These are phyloP conservation scores for Asterella californica DNA, from an alignment of 225 moss, liverwort and hornwort genomes.

Conservation along the genomic window DNA sequence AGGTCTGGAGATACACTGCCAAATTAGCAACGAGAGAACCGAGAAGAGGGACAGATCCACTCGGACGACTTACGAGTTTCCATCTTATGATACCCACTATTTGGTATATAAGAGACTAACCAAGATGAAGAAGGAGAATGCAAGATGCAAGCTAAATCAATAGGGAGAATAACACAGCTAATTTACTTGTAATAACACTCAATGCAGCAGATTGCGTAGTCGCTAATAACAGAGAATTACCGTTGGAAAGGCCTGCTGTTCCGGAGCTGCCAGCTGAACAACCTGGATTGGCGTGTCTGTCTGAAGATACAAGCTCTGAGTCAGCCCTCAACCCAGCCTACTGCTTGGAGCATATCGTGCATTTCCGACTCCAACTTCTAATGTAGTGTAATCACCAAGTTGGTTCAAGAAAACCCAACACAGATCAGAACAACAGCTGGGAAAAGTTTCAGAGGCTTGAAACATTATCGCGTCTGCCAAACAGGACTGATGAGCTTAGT, in stretches of 20 bases:
- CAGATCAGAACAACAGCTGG: background rate
- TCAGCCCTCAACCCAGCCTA: constrained; percentile 20
- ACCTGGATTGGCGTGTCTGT: constrained; percentile 10
- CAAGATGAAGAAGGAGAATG: too few species aligned
- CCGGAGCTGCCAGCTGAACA: constrained; percentile 16
- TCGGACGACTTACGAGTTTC: too few species aligned
- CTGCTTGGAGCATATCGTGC: background rate
- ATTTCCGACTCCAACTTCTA: background rate
- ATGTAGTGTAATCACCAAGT: background rate
- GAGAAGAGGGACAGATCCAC: too few species aligned
- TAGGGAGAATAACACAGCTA: too few species aligned
- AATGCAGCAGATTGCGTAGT: background rate
- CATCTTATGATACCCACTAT: too few species aligned
- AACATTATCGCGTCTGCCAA: background rate
- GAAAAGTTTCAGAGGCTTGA: background rate
- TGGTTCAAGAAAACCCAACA: background rate
- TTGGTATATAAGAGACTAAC: too few species aligned
- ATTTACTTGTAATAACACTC: background rate
- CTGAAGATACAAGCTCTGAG: constrained; percentile 34
- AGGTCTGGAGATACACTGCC: constrained; percentile 12
- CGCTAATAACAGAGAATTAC: background rate
- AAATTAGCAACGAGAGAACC: background rate
- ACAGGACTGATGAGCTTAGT: background rate
- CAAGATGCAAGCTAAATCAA: too few species aligned
- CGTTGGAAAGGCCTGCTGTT: constrained; percentile 3